Base-by-base conservation (phyloP, 805 yeast species). In the Saturnispora kantuleensis region DNA sequence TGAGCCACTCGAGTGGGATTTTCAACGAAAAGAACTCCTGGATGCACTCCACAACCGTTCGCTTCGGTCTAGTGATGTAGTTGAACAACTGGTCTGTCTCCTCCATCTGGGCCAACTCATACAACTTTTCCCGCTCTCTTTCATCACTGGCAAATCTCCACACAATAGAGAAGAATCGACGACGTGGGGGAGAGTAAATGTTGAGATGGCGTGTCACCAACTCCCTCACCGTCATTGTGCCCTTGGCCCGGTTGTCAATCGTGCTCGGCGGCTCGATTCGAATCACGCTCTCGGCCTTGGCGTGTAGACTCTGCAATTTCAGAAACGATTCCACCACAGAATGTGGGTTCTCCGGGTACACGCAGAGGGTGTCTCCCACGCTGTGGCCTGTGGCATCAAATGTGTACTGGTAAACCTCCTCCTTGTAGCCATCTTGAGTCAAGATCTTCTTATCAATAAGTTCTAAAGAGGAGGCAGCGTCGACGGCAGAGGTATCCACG, bases 41-140 rank as follows among this genome's bases (percentile, higher is more conserved):
- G 6, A 93, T 59, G 0, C 84, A 83, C 59, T 93, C 99, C 17
- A 88, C 57, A 4, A 89, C 73, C 41, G 95, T 87, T 52, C 99
- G 63, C 50, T 96, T 71, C 5, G 97, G 97, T 47, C 97, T 68
- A 57, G 87, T 84, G n/a, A 94, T 94, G 61, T 93, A 93, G 60
- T 90, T 81, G 59, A 79, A 90, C 38, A 89, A 63, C 44, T 85
- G 96, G 57, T 90, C 88, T 42, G 82, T 74, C 41, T 84, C 87
- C 37, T 81, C 81, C 41, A 79, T 69, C 9, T 73, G 66, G 9
- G 83, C 75, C 54, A 93, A 84, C 53, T 93, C 96, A 41, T 66
- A 65, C 38, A 93, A 67, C 55, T 86, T 84, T 41, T 80, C 93
- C 31, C 68, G 65, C 54, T 90, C 97, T 46, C 90, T 68, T 45